A percentile compares a stretch with the other conserved stretches of the same genome.
These are phyloP conservation scores for Fusarium acutatum DNA, from an alignment of 2,329 filamentous ascomycete species.

Conservation along the genomic window DNA sequence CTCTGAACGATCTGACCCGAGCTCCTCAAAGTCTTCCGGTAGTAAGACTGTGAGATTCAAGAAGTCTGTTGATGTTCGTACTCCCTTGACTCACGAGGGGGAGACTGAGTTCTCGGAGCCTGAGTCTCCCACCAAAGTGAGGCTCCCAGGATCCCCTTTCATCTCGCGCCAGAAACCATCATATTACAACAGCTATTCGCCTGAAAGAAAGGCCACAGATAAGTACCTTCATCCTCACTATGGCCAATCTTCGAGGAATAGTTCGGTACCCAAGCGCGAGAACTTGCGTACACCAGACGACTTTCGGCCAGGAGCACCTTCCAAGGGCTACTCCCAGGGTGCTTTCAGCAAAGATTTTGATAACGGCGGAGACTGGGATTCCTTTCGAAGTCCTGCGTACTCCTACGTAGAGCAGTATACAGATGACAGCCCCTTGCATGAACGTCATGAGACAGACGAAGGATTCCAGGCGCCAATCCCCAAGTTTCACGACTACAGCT, in stretches of 20 bases:
- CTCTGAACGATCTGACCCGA: constrained; percentile 32
- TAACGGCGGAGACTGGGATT: constrained; percentile 7
- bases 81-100: constrained; percentile 6
- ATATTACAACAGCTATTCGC: neutral
- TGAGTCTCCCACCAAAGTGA: neutral
- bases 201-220: neutral
- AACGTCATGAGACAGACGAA: neutral
- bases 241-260: neutral
- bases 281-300: constrained; percentile 8
- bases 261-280: neutral
- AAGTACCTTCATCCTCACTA: constrained; percentile 18
- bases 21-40: constrained; percentile 34
- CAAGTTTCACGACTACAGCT: neutral
- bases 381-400: constrained; percentile 3
- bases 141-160: constrained; percentile 23
- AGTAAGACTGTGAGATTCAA: constrained; percentile 43
- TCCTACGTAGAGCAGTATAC: neutral
- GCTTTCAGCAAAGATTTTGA: constrained; percentile 38
- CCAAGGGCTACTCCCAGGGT: constrained; percentile 32
- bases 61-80: constrained; percentile 29
- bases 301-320: constrained; percentile 9
- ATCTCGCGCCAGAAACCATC: constrained; percentile 8
- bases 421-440: neutral
- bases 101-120: constrained; percentile 23
- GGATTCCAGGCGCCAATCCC: neutral